Conservation (phyloP, 1,139 yeast species). For the Sugiyamaella sp. region DNA sequence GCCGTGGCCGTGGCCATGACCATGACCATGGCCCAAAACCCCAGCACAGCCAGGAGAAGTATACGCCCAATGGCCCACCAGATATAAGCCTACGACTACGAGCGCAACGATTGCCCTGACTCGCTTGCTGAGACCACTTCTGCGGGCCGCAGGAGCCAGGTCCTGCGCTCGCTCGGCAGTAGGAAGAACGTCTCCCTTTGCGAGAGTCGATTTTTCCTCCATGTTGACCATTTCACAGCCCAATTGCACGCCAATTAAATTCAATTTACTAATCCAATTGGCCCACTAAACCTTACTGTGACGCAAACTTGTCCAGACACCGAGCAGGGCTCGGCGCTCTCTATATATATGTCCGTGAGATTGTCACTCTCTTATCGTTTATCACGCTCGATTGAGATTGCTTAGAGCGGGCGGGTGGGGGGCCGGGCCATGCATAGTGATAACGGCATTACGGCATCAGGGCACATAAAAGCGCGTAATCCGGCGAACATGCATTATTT, state of each 20-base stretch:
- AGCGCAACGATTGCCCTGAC: not conserved
- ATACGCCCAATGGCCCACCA: not conserved
- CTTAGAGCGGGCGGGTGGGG: too few relatives aligned
- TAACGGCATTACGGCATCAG: too few relatives aligned
- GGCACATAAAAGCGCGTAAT: too few relatives aligned
- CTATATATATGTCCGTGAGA: not conserved
- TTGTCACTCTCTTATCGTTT: too few relatives aligned
- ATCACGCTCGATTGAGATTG: too few relatives aligned
- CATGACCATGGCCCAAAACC: not conserved
- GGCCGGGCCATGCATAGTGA: too few relatives aligned
- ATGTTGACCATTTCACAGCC: not conserved
- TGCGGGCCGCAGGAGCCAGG: not conserved
- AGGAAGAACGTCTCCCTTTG: conserved; percentile 1
- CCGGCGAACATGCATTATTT: too few relatives aligned
- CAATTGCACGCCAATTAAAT: too few relatives aligned
- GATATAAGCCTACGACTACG: not conserved
- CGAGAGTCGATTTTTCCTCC: not conserved
- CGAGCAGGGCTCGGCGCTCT: too few relatives aligned
- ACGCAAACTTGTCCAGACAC: too few relatives aligned
- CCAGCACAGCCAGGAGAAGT: not conserved
- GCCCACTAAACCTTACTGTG: too few relatives aligned
- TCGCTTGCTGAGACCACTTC: not conserved
- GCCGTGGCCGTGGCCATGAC: conserved; percentile 1
- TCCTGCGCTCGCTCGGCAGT: conserved; percentile 1
- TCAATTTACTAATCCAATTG: too few relatives aligned